Percentiles rank a stretch among this genome's conserved stretches.
These are phyloP conservation scores for Blastobotrys serpentis DNA, from an alignment of 1,139 yeast genomes.

Conservation along the genomic window DNA sequence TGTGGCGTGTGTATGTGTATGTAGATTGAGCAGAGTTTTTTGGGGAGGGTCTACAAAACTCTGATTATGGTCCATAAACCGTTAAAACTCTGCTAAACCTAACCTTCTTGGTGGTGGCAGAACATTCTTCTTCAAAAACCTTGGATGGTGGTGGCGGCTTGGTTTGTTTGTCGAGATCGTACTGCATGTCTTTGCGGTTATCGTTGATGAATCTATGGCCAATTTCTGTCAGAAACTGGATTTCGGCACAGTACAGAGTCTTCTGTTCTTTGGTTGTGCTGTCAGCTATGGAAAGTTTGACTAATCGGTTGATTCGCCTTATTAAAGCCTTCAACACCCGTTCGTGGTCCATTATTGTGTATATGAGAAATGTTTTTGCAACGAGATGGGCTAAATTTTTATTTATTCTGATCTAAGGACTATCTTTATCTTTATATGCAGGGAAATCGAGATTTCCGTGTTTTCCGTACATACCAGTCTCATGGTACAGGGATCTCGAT, in stretches of 20 bases:
- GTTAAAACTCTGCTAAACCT: conserved; percentile 7
- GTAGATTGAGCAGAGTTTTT: too few relatives aligned
- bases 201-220: conserved; percentile 1
- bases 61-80: background rate
- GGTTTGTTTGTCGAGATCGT: conserved; percentile 2
- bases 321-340: conserved; percentile 1
- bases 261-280: background rate
- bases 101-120: conserved; percentile 1
- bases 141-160: background rate
- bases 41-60: too few relatives aligned
- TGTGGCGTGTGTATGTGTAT: too few relatives aligned
- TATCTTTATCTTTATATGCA: background rate
- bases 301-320: conserved; percentile 3
- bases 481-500: background rate
- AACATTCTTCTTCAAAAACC: background rate
- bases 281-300: background rate
- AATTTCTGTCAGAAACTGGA: conserved; percentile 9
- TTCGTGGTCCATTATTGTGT: background rate
- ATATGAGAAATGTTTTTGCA: background rate
- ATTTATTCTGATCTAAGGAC: too few relatives aligned
- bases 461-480: conserved; percentile 2
- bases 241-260: background rate
- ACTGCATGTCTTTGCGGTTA: background rate
- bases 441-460: background rate
- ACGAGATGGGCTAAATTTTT: too few relatives aligned